Evolutionary conservation across 1,139 yeast species (phyloP).

Genomic region (Geotrichum histeridarum): DNA sequence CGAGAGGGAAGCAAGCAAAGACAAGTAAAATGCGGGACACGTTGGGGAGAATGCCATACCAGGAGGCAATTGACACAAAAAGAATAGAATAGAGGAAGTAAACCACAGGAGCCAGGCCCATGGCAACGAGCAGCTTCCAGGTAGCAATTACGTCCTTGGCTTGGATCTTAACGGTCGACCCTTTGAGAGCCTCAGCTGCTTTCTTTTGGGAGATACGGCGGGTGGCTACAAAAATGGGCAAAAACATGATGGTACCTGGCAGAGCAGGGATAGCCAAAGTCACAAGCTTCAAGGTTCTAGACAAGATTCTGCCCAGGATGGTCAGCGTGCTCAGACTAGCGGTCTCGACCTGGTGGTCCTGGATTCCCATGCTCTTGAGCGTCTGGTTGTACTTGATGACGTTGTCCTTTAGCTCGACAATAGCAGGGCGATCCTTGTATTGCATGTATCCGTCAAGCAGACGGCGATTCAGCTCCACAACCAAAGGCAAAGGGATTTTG

Average conservation of each 20-base stretch:
- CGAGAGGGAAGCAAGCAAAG: conserved; percentile 47
- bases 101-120: conserved; percentile 83
- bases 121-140: conserved; percentile 86
- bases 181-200: conserved; percentile 74
- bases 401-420: conserved; percentile 53
- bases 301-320: conserved; percentile 47
- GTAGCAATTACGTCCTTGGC: conserved; percentile 94
- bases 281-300: conserved; percentile 51
- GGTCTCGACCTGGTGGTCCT: conserved; percentile 84
- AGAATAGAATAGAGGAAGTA: conserved; percentile 73
- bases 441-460: conserved; percentile 73
- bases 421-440: conserved; percentile 65
- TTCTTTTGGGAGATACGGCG: conserved; percentile 65
- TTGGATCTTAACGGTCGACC: conserved; percentile 79
- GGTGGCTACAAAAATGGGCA: conserved; percentile 82
- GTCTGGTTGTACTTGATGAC: conserved; percentile 65
- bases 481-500: conserved; percentile 70
- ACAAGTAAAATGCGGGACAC: conserved; percentile 38
- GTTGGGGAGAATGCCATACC: conserved; percentile 22
- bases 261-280: conserved; percentile 58
- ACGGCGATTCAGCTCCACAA: conserved; percentile 85
- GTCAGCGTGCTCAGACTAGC: conserved; percentile 49
- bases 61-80: conserved; percentile 46
- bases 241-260: conserved; percentile 79
- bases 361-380: conserved; percentile 64